Evolutionary conservation across 371 early-diverging fungal genomes (phyloP).

Genomic region (Rhizopus microsporus): DNA sequence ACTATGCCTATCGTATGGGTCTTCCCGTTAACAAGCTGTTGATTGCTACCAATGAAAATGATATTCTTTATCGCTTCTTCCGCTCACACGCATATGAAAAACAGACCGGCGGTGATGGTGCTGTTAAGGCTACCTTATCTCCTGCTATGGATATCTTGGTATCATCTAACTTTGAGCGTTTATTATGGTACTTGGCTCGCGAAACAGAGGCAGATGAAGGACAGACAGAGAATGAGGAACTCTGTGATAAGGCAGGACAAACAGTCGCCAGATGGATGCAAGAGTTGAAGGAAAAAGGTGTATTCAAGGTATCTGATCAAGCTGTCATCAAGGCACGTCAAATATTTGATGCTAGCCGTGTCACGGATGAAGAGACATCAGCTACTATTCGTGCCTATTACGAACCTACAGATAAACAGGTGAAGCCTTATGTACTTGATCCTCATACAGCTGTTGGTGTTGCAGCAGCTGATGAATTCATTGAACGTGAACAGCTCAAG

Average conservation of each 20-base stretch:
- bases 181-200: constrained; percentile 86
- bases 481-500: constrained; percentile 27
- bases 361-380: constrained; percentile 75
- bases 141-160: constrained; percentile 98
- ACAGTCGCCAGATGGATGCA: constrained; percentile 81
- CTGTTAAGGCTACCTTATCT: constrained; percentile 81
- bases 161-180: constrained; percentile 95
- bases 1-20: constrained; percentile 90
- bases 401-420: constrained; percentile 47
- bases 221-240: constrained; percentile 36
- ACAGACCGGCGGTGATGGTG: constrained; percentile 55
- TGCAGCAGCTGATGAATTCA: constrained; percentile 70
- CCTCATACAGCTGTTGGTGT: constrained; percentile 98
- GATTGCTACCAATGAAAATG: constrained; percentile 95
- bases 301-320: constrained; percentile 67
- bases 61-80: constrained; percentile 95
- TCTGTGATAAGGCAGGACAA: constrained; percentile 56
- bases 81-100: constrained; percentile 82
- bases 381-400: constrained; percentile 74
- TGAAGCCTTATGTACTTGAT: constrained; percentile 80
- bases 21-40: constrained; percentile 82
- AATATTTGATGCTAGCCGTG: constrained; percentile 76
- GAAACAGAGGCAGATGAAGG: constrained; percentile 48
- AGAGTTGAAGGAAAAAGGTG: constrained; percentile 68
- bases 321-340: constrained; percentile 69